These are phyloP conservation scores for Hypoxylon sp. DNA, from an alignment of 2,329 filamentous ascomycete species.

Conservation along the genomic window DNA sequence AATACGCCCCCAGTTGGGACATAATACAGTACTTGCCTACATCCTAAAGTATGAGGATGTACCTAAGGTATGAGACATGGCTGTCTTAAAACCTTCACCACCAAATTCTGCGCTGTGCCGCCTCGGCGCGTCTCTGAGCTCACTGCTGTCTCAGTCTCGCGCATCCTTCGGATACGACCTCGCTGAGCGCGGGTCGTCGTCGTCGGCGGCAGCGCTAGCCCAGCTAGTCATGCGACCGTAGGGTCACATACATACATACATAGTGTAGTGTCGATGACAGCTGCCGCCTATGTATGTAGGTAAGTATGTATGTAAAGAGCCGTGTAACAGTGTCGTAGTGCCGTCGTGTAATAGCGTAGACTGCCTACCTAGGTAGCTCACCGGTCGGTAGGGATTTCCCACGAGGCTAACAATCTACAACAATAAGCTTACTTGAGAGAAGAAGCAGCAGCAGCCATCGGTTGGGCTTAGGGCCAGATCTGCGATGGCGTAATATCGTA, in stretches of 20 bases:
- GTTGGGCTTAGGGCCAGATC: constrained; percentile 33
- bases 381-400: constrained; percentile 29
- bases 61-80: constrained; percentile 24
- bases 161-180: constrained; percentile 36
- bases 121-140: constrained; percentile 33
- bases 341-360: background rate
- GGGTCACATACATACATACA: constrained; percentile 7
- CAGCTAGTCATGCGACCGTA: constrained; percentile 38
- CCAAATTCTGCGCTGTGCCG: constrained; percentile 30
- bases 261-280: constrained; percentile 13
- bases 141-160: constrained; percentile 33
- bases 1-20: constrained; percentile 18
- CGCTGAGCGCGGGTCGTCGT: background rate
- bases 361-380: constrained; percentile 6
- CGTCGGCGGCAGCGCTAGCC: constrained; percentile 23
- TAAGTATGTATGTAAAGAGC: background rate
- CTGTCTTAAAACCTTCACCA: constrained; percentile 22
- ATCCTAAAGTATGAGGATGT: no score
- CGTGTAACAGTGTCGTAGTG: constrained; percentile 6
- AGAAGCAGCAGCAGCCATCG: background rate
- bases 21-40: background rate
- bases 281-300: constrained; percentile 13
- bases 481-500: constrained; percentile 36
- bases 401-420: constrained; percentile 29
- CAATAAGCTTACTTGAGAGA: constrained; percentile 18